Evolutionary conservation across 352 stramenopile species (phyloP).

Genomic region (Hyaloperonospora arabidopsidis): DNA sequence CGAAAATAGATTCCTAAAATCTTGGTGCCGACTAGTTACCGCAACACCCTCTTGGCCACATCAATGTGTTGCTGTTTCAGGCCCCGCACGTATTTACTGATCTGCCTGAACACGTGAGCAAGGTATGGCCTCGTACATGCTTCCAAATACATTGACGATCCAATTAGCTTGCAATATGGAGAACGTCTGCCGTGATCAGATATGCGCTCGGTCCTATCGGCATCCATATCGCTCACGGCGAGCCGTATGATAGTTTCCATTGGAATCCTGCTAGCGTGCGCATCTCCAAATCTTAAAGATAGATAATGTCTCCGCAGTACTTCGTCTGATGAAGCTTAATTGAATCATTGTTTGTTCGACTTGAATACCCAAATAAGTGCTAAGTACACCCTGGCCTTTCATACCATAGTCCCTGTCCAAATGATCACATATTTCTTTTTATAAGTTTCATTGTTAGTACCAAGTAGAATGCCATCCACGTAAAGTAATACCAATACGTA

Average conservation of each 20-base stretch:
- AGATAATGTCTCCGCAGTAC: slow-evolving; percentile 2
- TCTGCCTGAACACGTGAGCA: slow-evolving; percentile 16
- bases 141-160: slow-evolving; percentile 24
- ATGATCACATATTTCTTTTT: slow-evolving; percentile 16
- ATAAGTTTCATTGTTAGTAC: slow-evolving; percentile 10
- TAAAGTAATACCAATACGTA: slow-evolving; percentile 20
- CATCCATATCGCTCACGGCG: slow-evolving; percentile 2
- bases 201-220: neutral
- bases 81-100: slow-evolving; percentile 17
- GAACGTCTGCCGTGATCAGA: neutral
- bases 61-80: slow-evolving; percentile 9
- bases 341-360: slow-evolving; percentile 4
- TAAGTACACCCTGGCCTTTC: slow-evolving; percentile 19
- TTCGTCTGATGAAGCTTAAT: neutral
- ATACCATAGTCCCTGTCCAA: slow-evolving; percentile 18
- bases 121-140: slow-evolving; percentile 21
- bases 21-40: slow-evolving; percentile 4
- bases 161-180: slow-evolving; percentile 13
- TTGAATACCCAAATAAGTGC: slow-evolving; percentile 10
- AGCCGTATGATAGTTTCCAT: slow-evolving; percentile 12
- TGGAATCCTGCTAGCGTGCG: slow-evolving; percentile 6
- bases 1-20: neutral
- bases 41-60: neutral
- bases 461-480: slow-evolving; percentile 24
- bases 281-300: slow-evolving; percentile 8